A percentile compares a stretch with the other conserved stretches of the same genome.
Conservation (phyloP, 148 eudicot genomes). For the Talinum fruticosum region DNA sequence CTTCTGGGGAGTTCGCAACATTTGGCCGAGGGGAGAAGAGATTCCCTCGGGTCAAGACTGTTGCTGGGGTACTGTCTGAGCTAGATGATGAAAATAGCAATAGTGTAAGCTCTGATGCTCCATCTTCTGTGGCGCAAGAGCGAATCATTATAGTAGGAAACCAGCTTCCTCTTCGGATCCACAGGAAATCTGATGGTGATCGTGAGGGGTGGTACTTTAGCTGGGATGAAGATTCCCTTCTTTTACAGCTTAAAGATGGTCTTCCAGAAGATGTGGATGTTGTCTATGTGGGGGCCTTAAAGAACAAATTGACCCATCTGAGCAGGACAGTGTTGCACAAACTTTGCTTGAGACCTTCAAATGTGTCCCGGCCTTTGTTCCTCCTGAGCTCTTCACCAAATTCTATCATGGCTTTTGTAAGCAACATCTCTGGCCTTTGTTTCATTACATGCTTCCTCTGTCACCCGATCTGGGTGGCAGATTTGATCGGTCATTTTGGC, state of each 20-base stretch:
- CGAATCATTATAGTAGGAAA: slow-evolving; percentile 79
- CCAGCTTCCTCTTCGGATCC: slow-evolving; percentile 71
- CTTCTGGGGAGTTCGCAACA: slow-evolving; percentile 51
- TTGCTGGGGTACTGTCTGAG: slow-evolving; percentile 62
- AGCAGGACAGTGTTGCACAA: slow-evolving; percentile 77
- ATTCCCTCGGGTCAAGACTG: slow-evolving; percentile 67
- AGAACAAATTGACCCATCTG: slow-evolving; percentile 55
- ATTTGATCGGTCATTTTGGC: slow-evolving; percentile 76
- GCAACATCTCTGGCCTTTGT: slow-evolving; percentile 83
- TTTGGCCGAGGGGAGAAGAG: slow-evolving; percentile 52
- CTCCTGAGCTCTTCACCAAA: slow-evolving; percentile 62
- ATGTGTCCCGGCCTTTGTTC: slow-evolving; percentile 78
- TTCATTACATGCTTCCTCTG: slow-evolving; percentile 89
- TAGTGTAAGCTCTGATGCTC: slow-evolving; percentile 65
- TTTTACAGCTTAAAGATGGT: slow-evolving; percentile 77
- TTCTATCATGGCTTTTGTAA: slow-evolving; percentile 88
- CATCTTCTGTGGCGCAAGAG: slow-evolving; percentile 58
- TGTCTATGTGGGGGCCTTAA: slow-evolving; percentile 70
- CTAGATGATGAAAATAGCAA: slow-evolving; percentile 62
- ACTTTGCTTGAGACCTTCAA: slow-evolving; percentile 69
- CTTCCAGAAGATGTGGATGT: slow-evolving; percentile 74
- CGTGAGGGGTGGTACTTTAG: slow-evolving; percentile 55
- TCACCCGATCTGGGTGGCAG: slow-evolving; percentile 89
- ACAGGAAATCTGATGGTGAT: slow-evolving; percentile 40
- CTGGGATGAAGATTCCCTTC: slow-evolving; percentile 94